Evolutionary conservation across 306 rosid species (phyloP), one percentile per base, ranked within the genome.

Genomic region (Boehmeria nivea): DNA sequence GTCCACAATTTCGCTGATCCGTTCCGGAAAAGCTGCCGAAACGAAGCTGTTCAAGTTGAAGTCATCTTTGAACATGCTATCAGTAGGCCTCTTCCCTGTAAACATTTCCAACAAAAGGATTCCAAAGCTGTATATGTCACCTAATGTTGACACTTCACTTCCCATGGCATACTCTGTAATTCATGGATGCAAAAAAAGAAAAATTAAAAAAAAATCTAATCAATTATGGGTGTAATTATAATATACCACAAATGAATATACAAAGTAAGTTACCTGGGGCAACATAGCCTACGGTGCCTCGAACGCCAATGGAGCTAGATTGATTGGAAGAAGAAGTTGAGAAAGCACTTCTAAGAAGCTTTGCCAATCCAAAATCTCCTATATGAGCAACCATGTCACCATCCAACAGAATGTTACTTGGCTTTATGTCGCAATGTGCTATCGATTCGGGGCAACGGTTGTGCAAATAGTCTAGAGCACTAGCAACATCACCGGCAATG

Each of bases 301-400:
- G 36, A 12, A 56, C 1, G 14, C 47, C 48, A 15, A 19, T 3
- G 16, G 48, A 37, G 25, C 27, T 55, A 13, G n/a, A 15, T 16
- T 34, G 45, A 16, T 34, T 5, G 3, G 44, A 55, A 36, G n/a
- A n/a, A n/a, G 45, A 33, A 55, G 6, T 3, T 2, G 14, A 6
- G 57, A 26, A n/a, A 18, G 12, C 7, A 4, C 46, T 19, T 14
- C 45, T 14, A 15, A 61, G 36, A n/a, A 72, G 67, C 56, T 28
- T 80, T 3, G 74, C 82, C 50, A 72, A 42, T n/a, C 86, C 79
- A 45, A 80, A 80, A 65, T 80, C 80, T 19, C 72, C 67, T 18
- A 76, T 55, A 55, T 51, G 66, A 17, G 77, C 79, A 17, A 60
- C 57, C 8, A 62, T 28, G 13, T 76, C 62, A 20, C 59, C 39